Evolutionary conservation across 805 yeast species (phyloP).

Genomic region (Ogataea kodamae): DNA sequence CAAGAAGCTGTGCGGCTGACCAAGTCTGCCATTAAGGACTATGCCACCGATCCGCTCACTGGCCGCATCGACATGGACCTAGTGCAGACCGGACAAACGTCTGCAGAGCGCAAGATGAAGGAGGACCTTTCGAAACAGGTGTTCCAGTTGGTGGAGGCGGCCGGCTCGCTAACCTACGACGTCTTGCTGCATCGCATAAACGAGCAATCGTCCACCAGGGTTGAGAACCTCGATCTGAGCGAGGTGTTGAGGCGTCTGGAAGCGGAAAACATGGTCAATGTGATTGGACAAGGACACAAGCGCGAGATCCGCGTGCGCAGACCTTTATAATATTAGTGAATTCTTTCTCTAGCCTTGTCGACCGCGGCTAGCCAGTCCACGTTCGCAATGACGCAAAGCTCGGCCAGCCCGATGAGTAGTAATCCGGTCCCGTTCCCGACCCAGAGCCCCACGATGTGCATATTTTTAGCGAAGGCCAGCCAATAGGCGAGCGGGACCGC

Average conservation of each 20-base stretch:
- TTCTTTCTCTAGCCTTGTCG: conserved; percentile 26
- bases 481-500: conserved; percentile 66
- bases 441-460: conserved; percentile 68
- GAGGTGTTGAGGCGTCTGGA: conserved; percentile 65
- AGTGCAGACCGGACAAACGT: conserved; percentile 92
- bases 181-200: conserved; percentile 60
- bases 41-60: conserved; percentile 96
- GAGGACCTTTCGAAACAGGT: conserved; percentile 69
- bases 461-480: conserved; percentile 47
- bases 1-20: conserved; percentile 91
- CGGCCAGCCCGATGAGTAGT: conserved; percentile 48
- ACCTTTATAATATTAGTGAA: conserved; percentile 6
- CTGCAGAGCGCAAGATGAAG: conserved; percentile 74
- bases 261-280: conserved; percentile 65
- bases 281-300: conserved; percentile 69
- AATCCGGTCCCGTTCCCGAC: conserved; percentile 66
- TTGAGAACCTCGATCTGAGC: conserved; percentile 68
- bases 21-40: conserved; percentile 91
- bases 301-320: conserved; percentile 46
- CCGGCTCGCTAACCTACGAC: conserved; percentile 51
- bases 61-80: conserved; percentile 97
- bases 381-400: conserved; percentile 42
- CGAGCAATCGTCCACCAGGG: conserved; percentile 59
- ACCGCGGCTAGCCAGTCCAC: conserved; percentile 54
- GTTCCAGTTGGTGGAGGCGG: conserved; percentile 47